phyloP scores from a whole-genome alignment of 345 rosid species.

The Hypericum perforatum region DNA sequence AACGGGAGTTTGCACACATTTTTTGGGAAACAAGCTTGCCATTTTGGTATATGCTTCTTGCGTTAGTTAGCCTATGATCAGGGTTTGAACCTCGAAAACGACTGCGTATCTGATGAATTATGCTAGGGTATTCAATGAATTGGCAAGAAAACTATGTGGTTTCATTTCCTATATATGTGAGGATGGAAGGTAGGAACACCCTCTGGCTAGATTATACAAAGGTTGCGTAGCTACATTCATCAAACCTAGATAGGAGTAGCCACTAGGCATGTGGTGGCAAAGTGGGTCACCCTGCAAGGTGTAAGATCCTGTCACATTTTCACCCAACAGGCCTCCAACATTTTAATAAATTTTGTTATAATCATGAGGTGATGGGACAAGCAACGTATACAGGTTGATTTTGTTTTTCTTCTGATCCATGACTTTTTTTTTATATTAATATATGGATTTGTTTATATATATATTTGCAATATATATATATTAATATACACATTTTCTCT shows the following conservation, averaged over 20 bases:
- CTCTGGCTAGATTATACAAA: too few relatives aligned
- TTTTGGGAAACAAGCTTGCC: slow-evolving; percentile 6
- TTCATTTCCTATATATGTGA: slow-evolving; percentile 17
- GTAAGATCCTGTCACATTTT: slow-evolving; percentile 22
- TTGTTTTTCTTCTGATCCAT: slow-evolving; percentile 4
- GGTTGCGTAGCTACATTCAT: background rate
- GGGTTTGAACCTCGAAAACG: background rate
- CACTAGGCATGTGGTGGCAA: slow-evolving; percentile 26
- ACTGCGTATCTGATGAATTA: background rate
- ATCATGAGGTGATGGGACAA: slow-evolving; percentile 6
- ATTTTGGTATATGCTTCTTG: slow-evolving; percentile 2
- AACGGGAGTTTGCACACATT: slow-evolving; percentile 20
- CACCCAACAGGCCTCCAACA: slow-evolving; percentile 20
- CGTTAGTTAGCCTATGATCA: background rate
- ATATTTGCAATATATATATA: too few relatives aligned
- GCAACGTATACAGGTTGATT: slow-evolving; percentile 12
- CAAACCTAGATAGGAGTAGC: background rate
- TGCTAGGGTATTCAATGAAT: slow-evolving; percentile 5
- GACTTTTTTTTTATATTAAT: too few relatives aligned
- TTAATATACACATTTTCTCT: too few relatives aligned
- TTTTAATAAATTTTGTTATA: slow-evolving; percentile 3
- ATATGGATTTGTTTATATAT: too few relatives aligned
- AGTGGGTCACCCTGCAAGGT: slow-evolving; percentile 8
- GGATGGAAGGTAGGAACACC: too few relatives aligned
- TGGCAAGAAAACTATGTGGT: background rate